phyloP scores from a whole-genome alignment of 2,329 filamentous ascomycete species.

The Arthrobotrys sinensis region DNA sequence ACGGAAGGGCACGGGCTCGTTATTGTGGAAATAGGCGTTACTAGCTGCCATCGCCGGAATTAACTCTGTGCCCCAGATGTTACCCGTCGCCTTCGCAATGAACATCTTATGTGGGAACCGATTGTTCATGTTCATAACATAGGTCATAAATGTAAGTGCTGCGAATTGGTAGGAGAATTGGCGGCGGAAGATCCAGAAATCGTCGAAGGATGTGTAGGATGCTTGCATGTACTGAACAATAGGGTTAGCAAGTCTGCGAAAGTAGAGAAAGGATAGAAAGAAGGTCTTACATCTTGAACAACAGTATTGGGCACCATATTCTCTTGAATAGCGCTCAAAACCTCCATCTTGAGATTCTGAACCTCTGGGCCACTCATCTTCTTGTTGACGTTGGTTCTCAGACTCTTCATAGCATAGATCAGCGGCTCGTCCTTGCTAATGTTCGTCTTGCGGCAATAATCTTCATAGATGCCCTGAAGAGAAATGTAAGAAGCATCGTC shows the following conservation, averaged over 20 bases:
- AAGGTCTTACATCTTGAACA: constrained; percentile 74
- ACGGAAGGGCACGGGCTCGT: constrained; percentile 95
- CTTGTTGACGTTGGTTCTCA: constrained; percentile 60
- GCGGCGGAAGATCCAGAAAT: constrained; percentile 98
- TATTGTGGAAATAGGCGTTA: constrained; percentile 93
- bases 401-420: constrained; percentile 94
- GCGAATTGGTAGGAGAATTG: constrained; percentile 98
- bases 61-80: constrained; percentile 95
- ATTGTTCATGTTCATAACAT: constrained; percentile 96
- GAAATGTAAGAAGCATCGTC: constrained; percentile 96
- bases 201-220: constrained; percentile 84
- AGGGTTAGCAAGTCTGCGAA: constrained; percentile 48
- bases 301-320: constrained; percentile 89
- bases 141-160: constrained; percentile 97
- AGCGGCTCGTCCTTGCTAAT: constrained; percentile 96
- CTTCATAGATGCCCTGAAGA: constrained; percentile 94
- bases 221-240: constrained; percentile 63
- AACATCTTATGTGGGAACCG: constrained; percentile 96
- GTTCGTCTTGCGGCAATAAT: constrained; percentile 88
- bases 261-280: neutral
- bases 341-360: constrained; percentile 76
- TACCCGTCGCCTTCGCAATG: constrained; percentile 87
- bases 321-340: constrained; percentile 94
- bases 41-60: constrained; percentile 88
- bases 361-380: constrained; percentile 62